Percentiles rank a stretch among this genome's conserved stretches.
These are phyloP conservation scores for Allium sativum DNA, from an alignment of 106 monocot species.

Conservation along the genomic window DNA sequence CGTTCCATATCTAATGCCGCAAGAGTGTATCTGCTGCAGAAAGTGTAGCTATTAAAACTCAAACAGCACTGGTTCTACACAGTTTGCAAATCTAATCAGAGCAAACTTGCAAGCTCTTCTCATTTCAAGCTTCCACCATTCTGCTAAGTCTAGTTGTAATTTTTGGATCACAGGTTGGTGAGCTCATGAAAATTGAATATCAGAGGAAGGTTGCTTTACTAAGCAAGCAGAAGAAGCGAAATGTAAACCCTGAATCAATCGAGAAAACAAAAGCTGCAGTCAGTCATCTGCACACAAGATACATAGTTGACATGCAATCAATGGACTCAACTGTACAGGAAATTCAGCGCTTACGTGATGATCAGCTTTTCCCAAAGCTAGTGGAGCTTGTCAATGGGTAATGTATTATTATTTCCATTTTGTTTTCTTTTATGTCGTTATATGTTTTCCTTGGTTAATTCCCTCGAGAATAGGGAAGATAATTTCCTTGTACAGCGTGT, in stretches of 20 bases:
- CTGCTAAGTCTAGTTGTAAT: conserved; percentile 1
- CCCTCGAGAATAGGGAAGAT: too few relatives aligned
- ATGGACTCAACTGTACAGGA: conserved; percentile 92
- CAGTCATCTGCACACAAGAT: conserved; percentile 90
- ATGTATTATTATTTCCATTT: conserved; percentile 9
- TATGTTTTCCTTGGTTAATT: neutral
- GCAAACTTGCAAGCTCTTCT: too few relatives aligned
- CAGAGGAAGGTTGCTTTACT: conserved; percentile 79
- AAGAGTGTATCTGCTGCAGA: too few relatives aligned
- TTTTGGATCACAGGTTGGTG: conserved; percentile 49
- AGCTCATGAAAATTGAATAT: conserved; percentile 91
- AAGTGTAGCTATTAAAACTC: too few relatives aligned
- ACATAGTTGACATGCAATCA: conserved; percentile 98
- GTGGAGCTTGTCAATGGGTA: conserved; percentile 65
- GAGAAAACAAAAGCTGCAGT: conserved; percentile 92
- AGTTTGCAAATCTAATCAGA: too few relatives aligned
- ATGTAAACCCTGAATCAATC: conserved; percentile 43
- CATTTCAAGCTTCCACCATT: neutral
- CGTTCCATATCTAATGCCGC: too few relatives aligned
- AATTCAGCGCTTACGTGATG: conserved; percentile 83
- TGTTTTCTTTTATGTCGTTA: neutral
- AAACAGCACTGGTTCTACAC: too few relatives aligned
- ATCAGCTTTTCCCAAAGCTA: conserved; percentile 70
- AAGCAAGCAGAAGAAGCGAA: conserved; percentile 73
- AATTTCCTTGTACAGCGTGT: too few relatives aligned